Evolutionary conservation across 805 yeast genomes (phyloP), one percentile per base, ranked within the genome.

Genomic region (Saccharomycopsis babjevae): DNA sequence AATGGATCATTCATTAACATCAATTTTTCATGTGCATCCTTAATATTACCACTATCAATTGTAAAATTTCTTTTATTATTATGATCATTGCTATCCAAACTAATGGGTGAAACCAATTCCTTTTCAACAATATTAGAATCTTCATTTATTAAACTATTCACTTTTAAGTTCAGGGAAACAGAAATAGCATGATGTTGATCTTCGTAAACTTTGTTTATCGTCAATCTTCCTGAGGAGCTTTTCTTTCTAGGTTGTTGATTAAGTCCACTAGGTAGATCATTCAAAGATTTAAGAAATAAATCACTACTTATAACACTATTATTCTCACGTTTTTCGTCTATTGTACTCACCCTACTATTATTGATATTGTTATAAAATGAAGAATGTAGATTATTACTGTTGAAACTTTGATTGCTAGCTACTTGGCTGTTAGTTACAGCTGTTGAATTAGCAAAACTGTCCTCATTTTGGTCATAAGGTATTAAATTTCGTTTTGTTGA

Each of bases 1-100:
- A 58, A 58, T 15, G 61, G 61, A 58, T 58, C 61, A 30, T 16
- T 57, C 32, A 58, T 34, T 7, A 58, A 15, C 28, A 28, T 36
- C 20, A 30, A 18, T 15, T 22, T 18, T n/a, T 39, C n/a, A 3
- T 18, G 34, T 22, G 34, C 36, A 50, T 38, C 18, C 13, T 20
- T 28, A 4, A 30, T 40, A 54, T 11, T 16, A 20, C 13, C 15
- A 18, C 34, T 54, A 46, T 46, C 52, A 22, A 46, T 11, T 4
- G 52, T 22, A 22, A 46, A 46, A 46, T 46, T 46, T 46, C 52
- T 46, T 15, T 16, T 46, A 22, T 46, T 46, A 22, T 13, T 46
- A 54, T 57, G 20, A 10, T 57, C 42, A 38, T 22, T 20, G 32
- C 56, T 54, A 34, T 54, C 61, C 10, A 58, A 34, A 34, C 61